Conservation (phyloP, 805 yeast species). For the Wickerhamiella parazyma region DNA sequence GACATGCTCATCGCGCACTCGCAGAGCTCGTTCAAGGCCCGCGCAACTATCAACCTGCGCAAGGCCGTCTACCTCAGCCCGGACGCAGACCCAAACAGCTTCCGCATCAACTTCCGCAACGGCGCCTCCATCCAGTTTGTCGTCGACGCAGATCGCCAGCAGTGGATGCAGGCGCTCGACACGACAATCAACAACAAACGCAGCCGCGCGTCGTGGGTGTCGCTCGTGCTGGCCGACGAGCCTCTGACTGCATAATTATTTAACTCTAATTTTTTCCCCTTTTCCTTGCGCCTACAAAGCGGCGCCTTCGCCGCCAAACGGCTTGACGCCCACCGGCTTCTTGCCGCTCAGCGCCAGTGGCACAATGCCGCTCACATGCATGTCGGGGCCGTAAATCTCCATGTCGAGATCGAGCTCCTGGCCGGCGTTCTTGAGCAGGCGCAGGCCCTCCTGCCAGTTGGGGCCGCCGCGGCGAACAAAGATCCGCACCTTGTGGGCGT, state of each 20-base stretch:
- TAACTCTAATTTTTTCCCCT: background rate
- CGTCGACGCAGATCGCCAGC: conserved; percentile 45
- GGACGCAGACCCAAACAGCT: conserved; percentile 23
- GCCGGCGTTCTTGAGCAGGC: conserved; percentile 32
- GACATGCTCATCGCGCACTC: conserved; percentile 63
- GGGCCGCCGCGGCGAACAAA: conserved; percentile 37
- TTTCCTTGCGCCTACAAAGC: background rate
- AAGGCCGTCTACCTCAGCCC: conserved; percentile 44
- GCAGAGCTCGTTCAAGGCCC: conserved; percentile 50
- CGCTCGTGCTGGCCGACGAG: conserved; percentile 5
- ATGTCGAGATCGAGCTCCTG: conserved; percentile 33
- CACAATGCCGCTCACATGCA: conserved; percentile 36
- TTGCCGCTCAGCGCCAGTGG: conserved; percentile 31
- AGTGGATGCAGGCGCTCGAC: conserved; percentile 39
- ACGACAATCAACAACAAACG: conserved; percentile 6
- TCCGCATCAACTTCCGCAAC: conserved; percentile 37
- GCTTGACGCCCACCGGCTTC: conserved; percentile 29
- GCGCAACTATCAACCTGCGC: conserved; percentile 62
- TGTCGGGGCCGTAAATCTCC: conserved; percentile 39
- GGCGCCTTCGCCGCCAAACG: conserved; percentile 27
- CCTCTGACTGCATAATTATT: background rate
- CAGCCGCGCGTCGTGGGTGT: conserved; percentile 10
- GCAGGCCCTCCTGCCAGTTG: conserved; percentile 37
- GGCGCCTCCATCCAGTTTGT: conserved; percentile 64
- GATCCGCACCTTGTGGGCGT: conserved; percentile 30